These are phyloP conservation scores for Ogataea zsoltii DNA, from an alignment of 805 yeast species.

Conservation along the genomic window DNA sequence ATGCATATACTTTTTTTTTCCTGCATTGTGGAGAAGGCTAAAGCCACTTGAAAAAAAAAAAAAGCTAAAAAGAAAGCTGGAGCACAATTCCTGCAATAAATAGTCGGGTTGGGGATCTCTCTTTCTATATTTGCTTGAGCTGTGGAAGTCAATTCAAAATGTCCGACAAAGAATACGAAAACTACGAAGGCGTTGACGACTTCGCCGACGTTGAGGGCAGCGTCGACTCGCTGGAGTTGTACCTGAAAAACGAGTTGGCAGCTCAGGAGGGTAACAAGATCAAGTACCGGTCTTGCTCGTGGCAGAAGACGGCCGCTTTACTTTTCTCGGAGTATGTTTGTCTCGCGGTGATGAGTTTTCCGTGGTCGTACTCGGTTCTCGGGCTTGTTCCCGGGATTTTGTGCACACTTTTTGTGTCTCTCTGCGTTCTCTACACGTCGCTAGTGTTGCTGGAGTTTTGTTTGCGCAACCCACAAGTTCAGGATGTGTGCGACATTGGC, in stretches of 20 bases:
- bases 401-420: constrained; percentile 50
- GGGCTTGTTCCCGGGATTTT: constrained; percentile 62
- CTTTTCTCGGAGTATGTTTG: constrained; percentile 61
- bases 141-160: too few relatives aligned
- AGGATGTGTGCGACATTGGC: constrained; percentile 60
- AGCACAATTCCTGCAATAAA: too few relatives aligned
- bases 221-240: constrained; percentile 8
- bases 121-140: too few relatives aligned
- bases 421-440: constrained; percentile 56
- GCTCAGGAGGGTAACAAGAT: constrained; percentile 29
- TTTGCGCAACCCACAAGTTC: constrained; percentile 50
- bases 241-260: constrained; percentile 11
- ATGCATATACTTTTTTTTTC: too few relatives aligned
- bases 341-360: constrained; percentile 64
- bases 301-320: constrained; percentile 62
- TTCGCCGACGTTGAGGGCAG: constrained; percentile 5
- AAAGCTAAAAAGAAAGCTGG: background rate
- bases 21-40: background rate
- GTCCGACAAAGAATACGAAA: constrained; percentile 4
- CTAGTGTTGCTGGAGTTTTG: constrained; percentile 55
- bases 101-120: too few relatives aligned
- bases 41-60: background rate
- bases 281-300: constrained; percentile 53
- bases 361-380: constrained; percentile 61
- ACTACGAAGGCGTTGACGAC: background rate